These are phyloP conservation scores for Botrytis cinerea DNA, from an alignment of 2,329 filamentous ascomycete genomes.

Conservation along the genomic window DNA sequence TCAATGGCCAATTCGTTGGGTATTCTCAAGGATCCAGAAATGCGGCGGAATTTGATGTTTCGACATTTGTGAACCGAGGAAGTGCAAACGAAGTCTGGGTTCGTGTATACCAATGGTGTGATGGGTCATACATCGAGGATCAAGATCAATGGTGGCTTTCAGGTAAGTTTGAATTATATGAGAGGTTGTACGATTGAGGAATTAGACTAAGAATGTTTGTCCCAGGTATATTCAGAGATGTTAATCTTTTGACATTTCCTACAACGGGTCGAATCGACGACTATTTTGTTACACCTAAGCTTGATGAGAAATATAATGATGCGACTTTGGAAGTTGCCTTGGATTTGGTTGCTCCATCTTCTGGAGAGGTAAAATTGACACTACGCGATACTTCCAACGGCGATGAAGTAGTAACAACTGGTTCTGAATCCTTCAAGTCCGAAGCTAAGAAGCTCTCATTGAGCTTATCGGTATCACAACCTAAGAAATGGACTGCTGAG, in stretches of 20 bases:
- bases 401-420: slow-evolving; percentile 16
- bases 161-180: slow-evolving; percentile 43
- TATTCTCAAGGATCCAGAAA: slow-evolving; percentile 71
- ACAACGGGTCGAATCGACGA: slow-evolving; percentile 55
- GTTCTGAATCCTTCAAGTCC: neutral
- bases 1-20: slow-evolving; percentile 64
- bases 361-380: slow-evolving; percentile 18
- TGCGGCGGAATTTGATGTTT: slow-evolving; percentile 69
- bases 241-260: slow-evolving; percentile 61
- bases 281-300: slow-evolving; percentile 55
- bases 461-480: slow-evolving; percentile 47
- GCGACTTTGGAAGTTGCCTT: slow-evolving; percentile 41
- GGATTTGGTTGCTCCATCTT: slow-evolving; percentile 10
- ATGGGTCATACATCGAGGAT: slow-evolving; percentile 70
- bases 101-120: slow-evolving; percentile 70
- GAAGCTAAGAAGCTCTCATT: slow-evolving; percentile 13
- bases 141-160: slow-evolving; percentile 69
- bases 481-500: slow-evolving; percentile 69
- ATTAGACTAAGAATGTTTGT: neutral
- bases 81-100: slow-evolving; percentile 59
- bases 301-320: slow-evolving; percentile 55
- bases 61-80: slow-evolving; percentile 48
- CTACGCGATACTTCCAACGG: slow-evolving; percentile 25
- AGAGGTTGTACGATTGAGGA: neutral
- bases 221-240: slow-evolving; percentile 65